Evolutionary conservation across 768 basidiomycete genomes (phyloP), one percentile per base, ranked within the genome.

Genomic region (Xerocomellus amylosporus): DNA sequence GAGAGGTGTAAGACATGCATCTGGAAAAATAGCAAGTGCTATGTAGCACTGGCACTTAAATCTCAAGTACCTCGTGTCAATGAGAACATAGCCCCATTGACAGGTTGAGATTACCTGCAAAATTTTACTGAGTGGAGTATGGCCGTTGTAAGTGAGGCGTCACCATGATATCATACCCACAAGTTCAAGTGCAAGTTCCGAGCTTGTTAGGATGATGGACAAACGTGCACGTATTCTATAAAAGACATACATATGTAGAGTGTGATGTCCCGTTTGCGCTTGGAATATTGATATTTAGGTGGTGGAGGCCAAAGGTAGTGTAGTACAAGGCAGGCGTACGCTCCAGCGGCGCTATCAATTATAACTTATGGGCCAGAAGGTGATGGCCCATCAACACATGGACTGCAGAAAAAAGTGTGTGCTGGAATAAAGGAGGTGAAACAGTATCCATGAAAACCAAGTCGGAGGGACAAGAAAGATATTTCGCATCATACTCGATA

Each of bases 301-400:
- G 14, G 24, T 45, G 49, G 50, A 55, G 46, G 26, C 39, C 61
- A 41, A 51, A 45, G 40, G 34, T 58, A 47, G 38, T 36, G 55
- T 55, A 54, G 47, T 68, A 67, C 66, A 67, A 8, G 46, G 42
- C 28, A 22, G 44, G 19, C 49, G 20, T 52, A 45, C 30, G 36
- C 39, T 58, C 51, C 54, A 26, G 51, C 8, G 53, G 38, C 42
- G 22, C 30, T 40, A 39, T 58, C 56, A 39, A 54, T 44, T 36
- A 67, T 68, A 69, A 69, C 14, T 69, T 66, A 69, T 31, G 40
- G 41, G 46, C 33, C 42, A 52, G 46, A 40, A 53, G 33, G n/a
- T 19, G 17, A 43, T 40, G n/a, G n/a, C n/a, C n/a, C 45, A 49
- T 51, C 19, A 26, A 56, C 55, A 56, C 44, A 26, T 26, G 42